phyloP scores from a whole-genome alignment of 2,329 filamentous ascomycete species.

The Penicillium paneum region DNA sequence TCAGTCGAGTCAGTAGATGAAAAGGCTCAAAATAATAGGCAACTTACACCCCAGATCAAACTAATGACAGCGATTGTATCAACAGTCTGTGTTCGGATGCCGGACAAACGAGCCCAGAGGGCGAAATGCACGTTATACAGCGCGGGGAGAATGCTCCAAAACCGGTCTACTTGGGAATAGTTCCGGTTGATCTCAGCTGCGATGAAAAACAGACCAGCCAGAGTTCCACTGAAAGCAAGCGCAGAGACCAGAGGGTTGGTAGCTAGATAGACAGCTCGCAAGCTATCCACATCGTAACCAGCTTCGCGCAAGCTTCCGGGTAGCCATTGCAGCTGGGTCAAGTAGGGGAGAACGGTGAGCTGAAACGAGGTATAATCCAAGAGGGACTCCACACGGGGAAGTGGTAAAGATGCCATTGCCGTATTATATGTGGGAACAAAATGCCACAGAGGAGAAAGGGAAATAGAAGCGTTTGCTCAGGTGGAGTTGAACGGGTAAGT shows the following conservation, averaged over 20 bases:
- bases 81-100: slow-evolving; percentile 66
- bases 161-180: slow-evolving; percentile 92
- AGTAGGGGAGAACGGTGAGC: slow-evolving; percentile 70
- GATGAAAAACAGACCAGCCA: slow-evolving; percentile 70
- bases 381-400: slow-evolving; percentile 65
- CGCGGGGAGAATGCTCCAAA: slow-evolving; percentile 86
- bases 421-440: not conserved
- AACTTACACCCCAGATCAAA: slow-evolving; percentile 72
- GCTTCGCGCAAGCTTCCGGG: slow-evolving; percentile 63
- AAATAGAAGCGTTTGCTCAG: slow-evolving; percentile 8
- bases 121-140: slow-evolving; percentile 82
- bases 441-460: not conserved
- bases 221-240: slow-evolving; percentile 66
- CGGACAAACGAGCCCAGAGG: slow-evolving; percentile 74
- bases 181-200: slow-evolving; percentile 84
- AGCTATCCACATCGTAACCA: slow-evolving; percentile 57
- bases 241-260: slow-evolving; percentile 84
- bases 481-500: slow-evolving; percentile 11
- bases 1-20: not conserved
- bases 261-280: slow-evolving; percentile 70
- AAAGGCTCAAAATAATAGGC: not conserved
- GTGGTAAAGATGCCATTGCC: slow-evolving; percentile 57
- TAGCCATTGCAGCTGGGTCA: slow-evolving; percentile 67
- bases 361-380: slow-evolving; percentile 73
- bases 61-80: slow-evolving; percentile 70